Base-by-base conservation (phyloP, 768 basidiomycete genomes). In the Lactarius hengduanensis region DNA sequence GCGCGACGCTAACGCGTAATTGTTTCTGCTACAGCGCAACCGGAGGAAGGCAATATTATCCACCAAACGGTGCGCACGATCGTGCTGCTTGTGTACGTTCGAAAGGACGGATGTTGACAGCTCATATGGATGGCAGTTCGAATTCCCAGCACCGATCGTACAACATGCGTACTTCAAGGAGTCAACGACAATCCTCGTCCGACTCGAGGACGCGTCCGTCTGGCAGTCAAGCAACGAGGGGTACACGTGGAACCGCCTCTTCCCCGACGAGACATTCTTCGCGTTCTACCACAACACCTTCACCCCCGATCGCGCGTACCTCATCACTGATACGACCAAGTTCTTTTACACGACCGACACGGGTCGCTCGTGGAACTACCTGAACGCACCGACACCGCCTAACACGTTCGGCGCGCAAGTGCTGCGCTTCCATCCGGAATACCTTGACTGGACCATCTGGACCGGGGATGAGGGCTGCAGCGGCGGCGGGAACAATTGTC, bases 171-270 rank as follows among this genome's bases (percentile, higher is more conserved):
- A 95, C 77, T 98, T 99, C 82, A 84, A 84, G 57, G 80, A 89
- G 1, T 94, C 92, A 0, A 84, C 82, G 84, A 95, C 94, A 0
- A 84, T 98, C 63, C 84, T 99, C 38, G 86, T 92, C 47, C 88
- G 91, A 6, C 82, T 97, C 3, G 74, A 75, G 1, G 94, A 98
- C 72, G 76, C 86, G 67, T 82, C 84, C 0, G 81, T 98, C 62
- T 98, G 94, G 94, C 95, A 98, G 78, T 97, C 94, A 0, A 86
- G 86, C 72, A 98, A 95, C 74, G 96, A 99, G 77, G 97, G 96
- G 1, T 94, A 93, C 76, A 87, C 87, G 0, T 99, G 96, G 96
- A 81, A 82, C 53, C 87, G 86, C 66, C 81, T 88, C 16, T 78
- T 75, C 73, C 81, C 85, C 0, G 80, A 79, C 1, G 80, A 88